These are phyloP conservation scores for Wallacemonas collosoma DNA, from an alignment of 208 protist species.

Conservation along the genomic window DNA sequence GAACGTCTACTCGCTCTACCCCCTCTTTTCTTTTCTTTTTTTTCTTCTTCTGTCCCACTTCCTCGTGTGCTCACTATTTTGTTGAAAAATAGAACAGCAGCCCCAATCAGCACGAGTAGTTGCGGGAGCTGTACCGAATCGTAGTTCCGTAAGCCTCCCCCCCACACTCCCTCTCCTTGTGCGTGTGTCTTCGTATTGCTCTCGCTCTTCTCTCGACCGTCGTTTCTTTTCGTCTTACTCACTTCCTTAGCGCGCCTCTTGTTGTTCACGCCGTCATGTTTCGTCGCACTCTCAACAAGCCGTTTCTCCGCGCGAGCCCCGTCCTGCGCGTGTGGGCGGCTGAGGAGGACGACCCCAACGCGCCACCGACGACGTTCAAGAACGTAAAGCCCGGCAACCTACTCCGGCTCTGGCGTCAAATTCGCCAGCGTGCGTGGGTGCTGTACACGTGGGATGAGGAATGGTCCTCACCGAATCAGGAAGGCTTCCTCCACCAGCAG, in stretches of 20 bases:
- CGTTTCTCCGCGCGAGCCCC: slow-evolving; percentile 48
- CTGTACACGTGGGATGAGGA: slow-evolving; percentile 90
- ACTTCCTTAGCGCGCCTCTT: background rate
- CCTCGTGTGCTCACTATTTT: too few species aligned
- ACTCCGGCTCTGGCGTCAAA: slow-evolving; percentile 84
- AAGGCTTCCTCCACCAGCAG: slow-evolving; percentile 89
- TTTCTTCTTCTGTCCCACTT: background rate
- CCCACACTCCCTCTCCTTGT: background rate
- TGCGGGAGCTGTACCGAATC: background rate
- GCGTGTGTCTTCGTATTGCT: too few species aligned
- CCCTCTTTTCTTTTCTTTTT: slow-evolving; percentile 13
- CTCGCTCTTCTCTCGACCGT: too few species aligned
- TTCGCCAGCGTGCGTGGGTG: slow-evolving; percentile 85
- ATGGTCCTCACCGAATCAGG: slow-evolving; percentile 66
- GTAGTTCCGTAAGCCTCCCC: background rate
- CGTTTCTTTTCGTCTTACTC: background rate
- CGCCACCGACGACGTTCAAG: slow-evolving; percentile 88
- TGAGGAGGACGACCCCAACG: slow-evolving; percentile 81
- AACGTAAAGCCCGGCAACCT: slow-evolving; percentile 85
- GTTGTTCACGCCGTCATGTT: background rate
- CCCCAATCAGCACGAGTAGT: too few species aligned
- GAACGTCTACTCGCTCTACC: background rate
- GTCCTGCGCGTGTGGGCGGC: slow-evolving; percentile 84
- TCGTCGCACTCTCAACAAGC: slow-evolving; percentile 12
- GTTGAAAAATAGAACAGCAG: too few species aligned